These are phyloP conservation scores for Irpex sp. DNA, from an alignment of 1,284 basidiomycete species.

Conservation along the genomic window DNA sequence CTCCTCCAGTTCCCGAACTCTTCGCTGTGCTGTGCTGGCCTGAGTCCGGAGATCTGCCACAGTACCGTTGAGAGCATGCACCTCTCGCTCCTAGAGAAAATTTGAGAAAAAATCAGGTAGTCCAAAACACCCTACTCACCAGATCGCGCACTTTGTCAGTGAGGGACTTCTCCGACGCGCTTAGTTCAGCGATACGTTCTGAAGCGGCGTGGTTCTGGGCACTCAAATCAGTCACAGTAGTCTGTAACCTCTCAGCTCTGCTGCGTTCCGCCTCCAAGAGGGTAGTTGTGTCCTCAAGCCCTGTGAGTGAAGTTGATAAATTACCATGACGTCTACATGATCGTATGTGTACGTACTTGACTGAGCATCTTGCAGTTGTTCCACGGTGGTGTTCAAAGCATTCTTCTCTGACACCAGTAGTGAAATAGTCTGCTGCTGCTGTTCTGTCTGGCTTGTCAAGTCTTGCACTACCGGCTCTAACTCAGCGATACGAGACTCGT, in stretches of 20 bases:
- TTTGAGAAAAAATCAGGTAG: slow-evolving; percentile 1
- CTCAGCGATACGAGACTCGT: slow-evolving; percentile 21
- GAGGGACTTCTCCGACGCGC: slow-evolving; percentile 50
- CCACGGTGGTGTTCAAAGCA: slow-evolving; percentile 28
- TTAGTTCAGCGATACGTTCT: slow-evolving; percentile 37
- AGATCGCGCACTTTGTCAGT: slow-evolving; percentile 59
- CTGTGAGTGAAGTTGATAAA: slow-evolving; percentile 29
- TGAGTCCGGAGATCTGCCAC: slow-evolving; percentile 51
- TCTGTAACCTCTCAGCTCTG: slow-evolving; percentile 36
- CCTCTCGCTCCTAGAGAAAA: slow-evolving; percentile 55
- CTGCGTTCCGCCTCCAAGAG: slow-evolving; percentile 41
- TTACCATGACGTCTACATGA: neutral
- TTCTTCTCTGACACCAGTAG: slow-evolving; percentile 37
- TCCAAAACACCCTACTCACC: slow-evolving; percentile 32
- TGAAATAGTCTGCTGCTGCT: slow-evolving; percentile 35
- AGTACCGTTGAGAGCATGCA: slow-evolving; percentile 55
- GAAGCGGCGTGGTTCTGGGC: slow-evolving; percentile 27
- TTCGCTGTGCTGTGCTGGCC: slow-evolving; percentile 49
- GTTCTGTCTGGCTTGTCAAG: slow-evolving; percentile 20
- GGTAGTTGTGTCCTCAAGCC: slow-evolving; percentile 40
- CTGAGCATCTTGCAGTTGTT: slow-evolving; percentile 31
- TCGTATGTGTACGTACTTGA: slow-evolving; percentile 24
- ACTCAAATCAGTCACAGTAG: slow-evolving; percentile 40
- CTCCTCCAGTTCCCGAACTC: slow-evolving; percentile 69
- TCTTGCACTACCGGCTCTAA: slow-evolving; percentile 22